Conservation (phyloP, 352 stramenopile genomes). For the Pythium oligandrum region DNA sequence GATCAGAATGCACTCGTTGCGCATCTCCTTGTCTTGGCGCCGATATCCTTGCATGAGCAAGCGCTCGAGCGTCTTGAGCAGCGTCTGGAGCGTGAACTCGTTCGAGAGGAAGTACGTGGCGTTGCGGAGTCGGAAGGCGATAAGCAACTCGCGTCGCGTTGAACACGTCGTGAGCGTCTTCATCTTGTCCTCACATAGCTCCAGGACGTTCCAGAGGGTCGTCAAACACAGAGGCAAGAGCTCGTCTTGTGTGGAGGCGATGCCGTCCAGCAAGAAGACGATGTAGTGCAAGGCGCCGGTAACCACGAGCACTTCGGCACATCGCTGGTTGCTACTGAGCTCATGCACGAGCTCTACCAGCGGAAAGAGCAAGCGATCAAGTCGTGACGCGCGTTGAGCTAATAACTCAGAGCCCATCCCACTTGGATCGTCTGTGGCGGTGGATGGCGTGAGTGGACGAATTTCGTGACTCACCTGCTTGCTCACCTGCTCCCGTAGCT, state of each 20-base stretch:
- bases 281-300: slow-evolving; percentile 61
- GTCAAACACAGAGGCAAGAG: slow-evolving; percentile 63
- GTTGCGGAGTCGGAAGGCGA: slow-evolving; percentile 58
- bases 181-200: slow-evolving; percentile 58
- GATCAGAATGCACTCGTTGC: slow-evolving; percentile 74
- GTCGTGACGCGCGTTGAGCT: not conserved
- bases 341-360: slow-evolving; percentile 62
- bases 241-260: slow-evolving; percentile 56
- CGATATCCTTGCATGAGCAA: slow-evolving; percentile 56
- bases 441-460: slow-evolving; percentile 13
- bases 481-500: slow-evolving; percentile 2
- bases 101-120: slow-evolving; percentile 57
- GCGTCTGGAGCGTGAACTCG: slow-evolving; percentile 47
- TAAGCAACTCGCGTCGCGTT: slow-evolving; percentile 52
- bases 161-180: slow-evolving; percentile 28
- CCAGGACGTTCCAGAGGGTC: slow-evolving; percentile 73
- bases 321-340: slow-evolving; percentile 58
- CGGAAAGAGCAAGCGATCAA: slow-evolving; percentile 38
- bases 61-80: slow-evolving; percentile 55
- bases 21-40: slow-evolving; percentile 72
- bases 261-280: slow-evolving; percentile 52
- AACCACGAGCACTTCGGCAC: slow-evolving; percentile 63
- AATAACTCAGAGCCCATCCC: not conserved
- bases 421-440: slow-evolving; percentile 5
- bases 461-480: slow-evolving; percentile 3